Evolutionary conservation across 2,329 filamentous ascomycete species (phyloP), one percentile per base, ranked within the genome.

Genomic region (Xylaria multiplex): DNA sequence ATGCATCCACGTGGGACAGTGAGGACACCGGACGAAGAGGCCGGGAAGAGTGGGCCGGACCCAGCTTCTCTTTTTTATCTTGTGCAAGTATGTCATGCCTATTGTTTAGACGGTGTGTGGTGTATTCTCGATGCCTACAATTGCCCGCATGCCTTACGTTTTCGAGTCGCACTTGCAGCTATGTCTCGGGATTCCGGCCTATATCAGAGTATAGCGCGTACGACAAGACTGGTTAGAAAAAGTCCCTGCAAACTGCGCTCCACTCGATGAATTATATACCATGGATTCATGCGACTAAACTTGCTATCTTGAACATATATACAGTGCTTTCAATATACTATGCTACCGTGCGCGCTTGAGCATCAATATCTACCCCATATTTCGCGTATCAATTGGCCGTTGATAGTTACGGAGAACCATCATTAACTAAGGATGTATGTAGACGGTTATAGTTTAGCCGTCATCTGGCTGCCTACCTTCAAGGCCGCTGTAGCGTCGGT

Each of bases 401-500:
- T 45, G 45, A 30, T 19, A 55, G 24, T 22, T 43, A 9, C 46
- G 24, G 27, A 40, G 9, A 3, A 32, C 40, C 14, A 22, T 58
- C 32, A 32, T 55, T 13, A 45, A 37, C 14, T 9, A 55, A 22
- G 16, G 49, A 62, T 5, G 22, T 42, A 37, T 54, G n/a, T 30
- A 46, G 5, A 11, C 7, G 19, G 22, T 62, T 89, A 93, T 81
- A 93, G 79, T 84, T 93, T 93, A 58, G 90, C 82, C 75, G 91
- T 84, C 81, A 88, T 81, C 77, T 88, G 86, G 79, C 88, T 88
- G 69, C 91, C 91, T 75, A 85, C 87, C 77, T 90, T 84, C 73
- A 97, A 79, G 79, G 86, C 87, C 68, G 84, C 84, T 65, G 92
- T 89, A 46, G 94, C 96, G 77, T 96, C 94, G 59, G 83, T 81